Evolutionary conservation across 2,329 filamentous ascomycete species (phyloP).

Genomic region (Pseudopithomyces maydicus): DNA sequence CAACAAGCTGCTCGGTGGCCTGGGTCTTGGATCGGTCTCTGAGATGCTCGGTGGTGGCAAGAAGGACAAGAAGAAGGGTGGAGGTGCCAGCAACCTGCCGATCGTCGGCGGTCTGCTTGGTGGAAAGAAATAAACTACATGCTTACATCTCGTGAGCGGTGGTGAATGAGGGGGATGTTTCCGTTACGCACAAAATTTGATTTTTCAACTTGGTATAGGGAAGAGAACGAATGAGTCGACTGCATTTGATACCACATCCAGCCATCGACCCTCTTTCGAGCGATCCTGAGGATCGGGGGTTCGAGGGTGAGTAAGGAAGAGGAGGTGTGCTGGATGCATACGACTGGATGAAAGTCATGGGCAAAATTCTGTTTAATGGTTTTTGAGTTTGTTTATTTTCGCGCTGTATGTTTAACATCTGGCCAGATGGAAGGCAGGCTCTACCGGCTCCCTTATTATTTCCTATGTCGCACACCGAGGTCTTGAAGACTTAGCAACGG

Average conservation of each 20-base stretch:
- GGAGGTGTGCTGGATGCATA: slow-evolving; percentile 2
- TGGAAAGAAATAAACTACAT: slow-evolving; percentile 31
- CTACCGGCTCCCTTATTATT: slow-evolving; percentile 15
- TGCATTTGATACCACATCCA: slow-evolving; percentile 21
- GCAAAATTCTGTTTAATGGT: neutral
- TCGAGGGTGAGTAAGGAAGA: slow-evolving; percentile 21
- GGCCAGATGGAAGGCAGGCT: slow-evolving; percentile 12
- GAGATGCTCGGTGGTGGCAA: slow-evolving; percentile 60
- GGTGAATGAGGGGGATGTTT: slow-evolving; percentile 12
- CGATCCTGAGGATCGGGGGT: slow-evolving; percentile 39
- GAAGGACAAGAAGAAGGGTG: slow-evolving; percentile 56
- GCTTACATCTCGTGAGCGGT: neutral
- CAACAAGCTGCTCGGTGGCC: slow-evolving; percentile 72
- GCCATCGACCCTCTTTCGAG: slow-evolving; percentile 1
- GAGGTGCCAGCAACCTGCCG: slow-evolving; percentile 47
- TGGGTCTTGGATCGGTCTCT: slow-evolving; percentile 65
- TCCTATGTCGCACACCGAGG: slow-evolving; percentile 19
- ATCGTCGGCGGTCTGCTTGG: slow-evolving; percentile 56
- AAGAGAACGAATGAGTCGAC: neutral
- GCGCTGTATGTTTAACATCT: slow-evolving; percentile 12
- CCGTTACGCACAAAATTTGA: slow-evolving; percentile 11
- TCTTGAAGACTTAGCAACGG: slow-evolving; percentile 1
- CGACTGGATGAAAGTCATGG: slow-evolving; percentile 5
- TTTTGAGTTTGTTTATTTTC: slow-evolving; percentile 8
- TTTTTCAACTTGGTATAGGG: neutral